Evolutionary conservation across 805 yeast species (phyloP).

Genomic region (Phaffomyces thermotolerans): DNA sequence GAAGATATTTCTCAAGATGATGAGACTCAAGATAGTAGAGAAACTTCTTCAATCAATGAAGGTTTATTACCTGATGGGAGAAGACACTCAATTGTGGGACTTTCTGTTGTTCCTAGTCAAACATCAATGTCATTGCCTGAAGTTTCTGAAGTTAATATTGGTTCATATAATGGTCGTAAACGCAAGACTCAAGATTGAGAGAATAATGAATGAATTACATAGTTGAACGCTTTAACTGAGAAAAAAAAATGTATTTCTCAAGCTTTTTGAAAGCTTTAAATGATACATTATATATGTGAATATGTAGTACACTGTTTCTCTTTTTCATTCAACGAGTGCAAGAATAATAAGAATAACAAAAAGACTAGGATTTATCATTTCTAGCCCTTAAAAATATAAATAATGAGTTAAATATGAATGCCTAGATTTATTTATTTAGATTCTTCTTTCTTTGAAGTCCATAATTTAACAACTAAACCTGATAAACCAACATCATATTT

Average conservation of each 20-base stretch:
- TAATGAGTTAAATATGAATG: constrained; percentile 4
- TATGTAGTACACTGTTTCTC: neutral
- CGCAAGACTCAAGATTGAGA: constrained; percentile 7
- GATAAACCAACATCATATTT: constrained; percentile 75
- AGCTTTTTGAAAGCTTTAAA: neutral
- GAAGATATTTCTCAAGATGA: neutral
- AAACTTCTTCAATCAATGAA: neutral
- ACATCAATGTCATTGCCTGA: constrained; percentile 5
- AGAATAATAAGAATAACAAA: too few relatives aligned
- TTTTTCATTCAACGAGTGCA: too few relatives aligned
- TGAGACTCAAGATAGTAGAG: neutral
- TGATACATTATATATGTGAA: neutral
- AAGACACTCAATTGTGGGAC: constrained; percentile 5
- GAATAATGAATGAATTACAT: neutral
- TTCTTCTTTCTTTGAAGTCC: constrained; percentile 35
- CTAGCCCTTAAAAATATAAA: neutral
- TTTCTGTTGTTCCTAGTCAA: constrained; percentile 2
- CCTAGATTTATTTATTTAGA: constrained; percentile 1
- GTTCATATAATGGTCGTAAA: constrained; percentile 5
- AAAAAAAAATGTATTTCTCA: neutral
- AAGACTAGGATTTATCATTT: too few relatives aligned
- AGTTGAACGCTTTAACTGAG: neutral
- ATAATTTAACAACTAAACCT: constrained; percentile 53
- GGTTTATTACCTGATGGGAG: constrained; percentile 5
- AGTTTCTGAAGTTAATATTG: constrained; percentile 8